Conservation (phyloP, 164 flowering plant genomes). For the Macadamia integrifolia region DNA sequence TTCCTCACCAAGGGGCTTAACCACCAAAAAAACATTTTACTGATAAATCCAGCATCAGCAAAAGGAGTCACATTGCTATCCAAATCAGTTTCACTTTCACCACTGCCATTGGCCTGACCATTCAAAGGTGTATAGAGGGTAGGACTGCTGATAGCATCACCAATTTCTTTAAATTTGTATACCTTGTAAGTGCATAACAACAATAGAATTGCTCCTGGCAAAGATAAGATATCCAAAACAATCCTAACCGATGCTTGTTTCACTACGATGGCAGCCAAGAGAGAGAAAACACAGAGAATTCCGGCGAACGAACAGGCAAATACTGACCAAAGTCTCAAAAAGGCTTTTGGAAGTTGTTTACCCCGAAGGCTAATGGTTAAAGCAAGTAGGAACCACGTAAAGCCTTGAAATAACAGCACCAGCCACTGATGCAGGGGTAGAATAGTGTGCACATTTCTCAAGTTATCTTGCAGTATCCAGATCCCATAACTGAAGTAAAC, state of each 20-base stretch:
- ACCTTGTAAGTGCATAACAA: constrained; percentile 21
- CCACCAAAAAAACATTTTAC: constrained; percentile 63
- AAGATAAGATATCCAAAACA: constrained; percentile 26
- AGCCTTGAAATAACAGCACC: constrained; percentile 27
- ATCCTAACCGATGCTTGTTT: constrained; percentile 13
- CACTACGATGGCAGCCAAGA: constrained; percentile 4
- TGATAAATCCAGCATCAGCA: constrained; percentile 41
- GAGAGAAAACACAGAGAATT: constrained; percentile 23
- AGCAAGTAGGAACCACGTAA: constrained; percentile 29
- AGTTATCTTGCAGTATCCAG: constrained; percentile 19
- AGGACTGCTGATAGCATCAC: not conserved
- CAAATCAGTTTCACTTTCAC: constrained; percentile 1
- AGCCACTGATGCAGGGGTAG: constrained; percentile 34
- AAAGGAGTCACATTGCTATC: constrained; percentile 39
- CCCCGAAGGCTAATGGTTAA: constrained; percentile 19
- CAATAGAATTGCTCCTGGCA: constrained; percentile 38
- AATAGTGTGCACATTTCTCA: constrained; percentile 7
- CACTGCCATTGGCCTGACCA: constrained; percentile 13
- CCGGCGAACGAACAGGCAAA: constrained; percentile 27
- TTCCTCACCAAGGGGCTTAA: constrained; percentile 51
- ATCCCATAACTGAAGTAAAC: constrained; percentile 26
- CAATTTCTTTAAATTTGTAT: not conserved
- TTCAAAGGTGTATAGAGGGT: constrained; percentile 28
- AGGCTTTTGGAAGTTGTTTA: constrained; percentile 6
- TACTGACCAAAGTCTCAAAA: constrained; percentile 22